Percentiles rank a stretch among this genome's conserved stretches.
Conservation (phyloP, 441 rosid genomes). For the Adansonia grandidieri region DNA sequence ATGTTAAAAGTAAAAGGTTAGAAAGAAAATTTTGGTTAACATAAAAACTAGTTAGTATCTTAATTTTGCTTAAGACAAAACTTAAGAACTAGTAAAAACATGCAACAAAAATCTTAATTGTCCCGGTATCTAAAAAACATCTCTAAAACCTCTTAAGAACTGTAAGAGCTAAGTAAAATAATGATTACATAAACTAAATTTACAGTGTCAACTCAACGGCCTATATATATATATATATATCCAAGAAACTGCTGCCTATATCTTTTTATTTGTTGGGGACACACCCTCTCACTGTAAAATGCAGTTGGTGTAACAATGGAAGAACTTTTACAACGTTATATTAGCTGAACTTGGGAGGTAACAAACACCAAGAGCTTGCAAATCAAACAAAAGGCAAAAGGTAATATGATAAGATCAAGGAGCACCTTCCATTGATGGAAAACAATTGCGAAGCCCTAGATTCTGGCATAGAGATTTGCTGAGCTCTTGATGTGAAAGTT, state of each 20-base stretch:
- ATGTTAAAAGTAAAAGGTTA: too few relatives aligned
- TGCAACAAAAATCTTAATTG: neutral
- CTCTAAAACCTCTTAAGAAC: neutral
- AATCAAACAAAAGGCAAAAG: neutral
- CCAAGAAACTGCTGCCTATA: neutral
- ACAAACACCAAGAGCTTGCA: neutral
- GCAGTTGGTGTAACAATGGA: conserved; percentile 4
- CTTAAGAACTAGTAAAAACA: neutral
- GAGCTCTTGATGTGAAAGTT: neutral
- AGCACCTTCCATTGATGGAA: neutral
- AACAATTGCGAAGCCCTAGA: neutral
- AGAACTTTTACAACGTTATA: conserved; percentile 1
- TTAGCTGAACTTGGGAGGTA: neutral
- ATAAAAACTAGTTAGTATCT: neutral
- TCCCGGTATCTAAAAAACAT: neutral
- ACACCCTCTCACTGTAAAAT: neutral
- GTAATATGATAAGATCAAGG: neutral
- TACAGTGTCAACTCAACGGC: neutral
- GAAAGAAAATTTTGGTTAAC: neutral
- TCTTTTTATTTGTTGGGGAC: neutral
- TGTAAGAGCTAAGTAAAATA: neutral
- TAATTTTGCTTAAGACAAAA: neutral
- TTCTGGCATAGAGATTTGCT: neutral
- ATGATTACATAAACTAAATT: conserved; percentile 12
- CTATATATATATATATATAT: neutral